Evolutionary conservation across 495 filamentous ascomycete genomes (phyloP), one percentile per base, ranked within the genome.

Genomic region (Hypoxylon subgilvum): DNA sequence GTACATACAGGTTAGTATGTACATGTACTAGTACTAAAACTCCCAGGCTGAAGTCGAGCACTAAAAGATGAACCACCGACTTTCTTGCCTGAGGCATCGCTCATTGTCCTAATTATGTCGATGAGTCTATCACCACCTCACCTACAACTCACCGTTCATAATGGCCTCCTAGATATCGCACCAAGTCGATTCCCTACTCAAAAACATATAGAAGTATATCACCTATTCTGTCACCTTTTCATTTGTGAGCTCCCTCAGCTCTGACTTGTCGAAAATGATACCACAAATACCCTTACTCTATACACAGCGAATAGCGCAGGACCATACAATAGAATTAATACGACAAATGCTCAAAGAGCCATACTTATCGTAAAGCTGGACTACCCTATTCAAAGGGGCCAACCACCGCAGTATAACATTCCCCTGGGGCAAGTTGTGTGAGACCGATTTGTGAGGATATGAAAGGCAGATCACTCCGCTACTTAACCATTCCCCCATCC

Each of bases 191-290:
- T 36, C 49, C 13, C 38, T 22, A 21, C 9, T 19, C 14, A 36
- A 0, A 41, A 36, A 10, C n/a, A 32, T 17, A 38, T 14, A 23
- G 25, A 40, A 22, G 40, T 10, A 57, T 47, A 59, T 19, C 10
- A 7, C 18, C 39, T 6, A 19, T 13, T 25, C n/a, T 12, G 53
- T 22, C 42, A 6, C 43, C 14, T 35, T 22, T 27, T 36, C 34
- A 50, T 61, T 32, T 52, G 17, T 18, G 54, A 53, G 47, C 62
- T 65, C 30, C 48, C n/a, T n/a, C 18, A 52, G 59, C 58, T 63
- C 58, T 25, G 19, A 50, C 35, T 19, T 31, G 42, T 45, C 63
- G 73, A 87, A 83, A 61, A 90, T 90, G 87, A 76, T 84, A 76
- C 76, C 74, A 70, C 76, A 75, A 78, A 74, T 86, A 73, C 75